These are phyloP conservation scores for Mallotus japonicus DNA, from an alignment of 441 rosid genomes.

Conservation along the genomic window DNA sequence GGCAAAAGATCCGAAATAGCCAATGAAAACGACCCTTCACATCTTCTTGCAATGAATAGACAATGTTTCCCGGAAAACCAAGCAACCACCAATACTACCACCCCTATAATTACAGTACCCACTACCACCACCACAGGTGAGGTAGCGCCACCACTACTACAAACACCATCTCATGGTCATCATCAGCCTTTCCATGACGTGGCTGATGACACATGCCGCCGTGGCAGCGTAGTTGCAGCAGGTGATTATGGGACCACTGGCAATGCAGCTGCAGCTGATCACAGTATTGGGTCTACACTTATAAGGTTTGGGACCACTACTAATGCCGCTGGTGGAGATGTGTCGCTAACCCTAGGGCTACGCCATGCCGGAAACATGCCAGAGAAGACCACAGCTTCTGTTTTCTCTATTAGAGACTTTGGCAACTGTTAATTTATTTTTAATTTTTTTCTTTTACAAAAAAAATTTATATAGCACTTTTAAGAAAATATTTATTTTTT, in stretches of 20 bases:
- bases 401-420: constrained; percentile 79
- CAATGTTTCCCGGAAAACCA: constrained; percentile 50
- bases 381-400: constrained; percentile 53
- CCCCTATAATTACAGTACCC: constrained; percentile 12
- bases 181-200: constrained; percentile 36
- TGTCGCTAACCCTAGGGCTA: constrained; percentile 94
- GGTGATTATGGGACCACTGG: constrained; percentile 47
- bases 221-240: constrained; percentile 31
- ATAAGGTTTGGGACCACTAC: constrained; percentile 65
- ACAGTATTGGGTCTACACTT: constrained; percentile 40
- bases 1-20: constrained; percentile 59
- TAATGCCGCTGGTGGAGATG: constrained; percentile 51
- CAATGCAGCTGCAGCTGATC: constrained; percentile 23
- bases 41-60: constrained; percentile 37
- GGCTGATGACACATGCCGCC: constrained; percentile 39
- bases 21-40: constrained; percentile 63
- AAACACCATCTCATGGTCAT: constrained; percentile 19
- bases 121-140: constrained; percentile 7
- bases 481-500: constrained; percentile 1
- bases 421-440: constrained; percentile 50
- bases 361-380: constrained; percentile 83
- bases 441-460: constrained; percentile 10
- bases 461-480: constrained; percentile 7
- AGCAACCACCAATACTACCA: constrained; percentile 27
- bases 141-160: constrained; percentile 24